A percentile compares a stretch with the other conserved stretches of the same genome.
These are phyloP conservation scores for Entomortierella beljakovae DNA, from an alignment of 192 early-diverging fungal genomes.

Conservation along the genomic window DNA sequence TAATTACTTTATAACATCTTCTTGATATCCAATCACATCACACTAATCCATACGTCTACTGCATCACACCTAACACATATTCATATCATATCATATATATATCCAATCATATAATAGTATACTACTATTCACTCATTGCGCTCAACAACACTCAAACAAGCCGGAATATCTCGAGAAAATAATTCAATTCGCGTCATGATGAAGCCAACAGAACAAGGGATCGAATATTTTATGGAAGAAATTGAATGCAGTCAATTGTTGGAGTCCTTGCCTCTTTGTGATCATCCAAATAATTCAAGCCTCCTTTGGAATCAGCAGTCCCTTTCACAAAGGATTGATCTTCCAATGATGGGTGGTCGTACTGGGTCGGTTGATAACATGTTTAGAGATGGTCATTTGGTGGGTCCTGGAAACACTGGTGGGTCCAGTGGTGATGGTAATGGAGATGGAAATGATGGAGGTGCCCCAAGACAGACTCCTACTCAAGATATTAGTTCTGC, in stretches of 20 bases:
- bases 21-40: no score
- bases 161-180: constrained; percentile 72
- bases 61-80: no score
- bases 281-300: neutral
- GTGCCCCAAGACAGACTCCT: constrained; percentile 13
- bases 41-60: no score
- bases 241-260: no score
- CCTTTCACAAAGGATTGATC: neutral
- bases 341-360: constrained; percentile 10
- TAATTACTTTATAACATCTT: no score
- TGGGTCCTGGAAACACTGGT: constrained; percentile 4
- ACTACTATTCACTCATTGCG: constrained; percentile 62
- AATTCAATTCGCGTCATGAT: constrained; percentile 61
- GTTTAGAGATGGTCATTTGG: constrained; percentile 27
- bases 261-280: no score
- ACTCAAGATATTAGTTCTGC: constrained; percentile 44
- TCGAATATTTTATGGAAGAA: constrained; percentile 4
- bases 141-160: constrained; percentile 70
- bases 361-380: neutral
- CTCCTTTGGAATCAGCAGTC: neutral
- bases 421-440: neutral
- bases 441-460: neutral
- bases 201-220: neutral
- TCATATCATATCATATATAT: no score
- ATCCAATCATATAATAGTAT: constrained; percentile 61